Evolutionary conservation across 176 grass and related monocot species (phyloP), one percentile per base, ranked within the genome.

Genomic region (Raddia guianensis): DNA sequence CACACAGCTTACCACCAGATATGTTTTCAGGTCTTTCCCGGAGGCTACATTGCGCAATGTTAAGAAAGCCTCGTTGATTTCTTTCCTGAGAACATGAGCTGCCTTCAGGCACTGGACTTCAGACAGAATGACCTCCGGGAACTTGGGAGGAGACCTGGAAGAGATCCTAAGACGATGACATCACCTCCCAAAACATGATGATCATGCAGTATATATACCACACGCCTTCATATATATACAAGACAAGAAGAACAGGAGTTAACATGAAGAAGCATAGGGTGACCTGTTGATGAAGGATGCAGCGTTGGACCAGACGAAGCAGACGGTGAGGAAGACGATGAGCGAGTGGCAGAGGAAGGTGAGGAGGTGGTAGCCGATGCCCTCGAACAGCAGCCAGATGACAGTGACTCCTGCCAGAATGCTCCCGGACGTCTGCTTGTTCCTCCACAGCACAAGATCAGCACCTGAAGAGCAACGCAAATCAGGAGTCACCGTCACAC

Each of bases 361-460:
- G 18, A 98, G 77, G 21, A 98, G 90, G 70, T 92, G 95, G 85
- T 98, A 98, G 40, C 95, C 92, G 3, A 94, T 89, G 50, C 89
- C 91, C 79, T 94, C 95, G 77, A 98, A 98, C 51, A 98, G 78
- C 81, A 94, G 9, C 95, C 95, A 98, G 19, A 92, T 89, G 20
- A 98, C 83, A 9, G 95, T 98, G 8, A 92, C 85, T 35, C 86
- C 92, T 40, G 78, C 87, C 35, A 98, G 79, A 53, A 94, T 98
- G 69, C 89, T 86, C 6, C 87, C 95, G 2, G 95, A 94, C 19
- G 80, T 77, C 79, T 90, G 80, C 56, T 91, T 98, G 43, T 98
- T 77, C 77, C 95, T 98, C 92, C 95, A 98, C 54, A 98, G 73
- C 27, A 98, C 87, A 61, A 98, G 82, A 68, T 98, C 92, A 65